These are phyloP conservation scores for Pinus taeda DNA, from an alignment of 75 land plant genomes.

Conservation along the genomic window DNA sequence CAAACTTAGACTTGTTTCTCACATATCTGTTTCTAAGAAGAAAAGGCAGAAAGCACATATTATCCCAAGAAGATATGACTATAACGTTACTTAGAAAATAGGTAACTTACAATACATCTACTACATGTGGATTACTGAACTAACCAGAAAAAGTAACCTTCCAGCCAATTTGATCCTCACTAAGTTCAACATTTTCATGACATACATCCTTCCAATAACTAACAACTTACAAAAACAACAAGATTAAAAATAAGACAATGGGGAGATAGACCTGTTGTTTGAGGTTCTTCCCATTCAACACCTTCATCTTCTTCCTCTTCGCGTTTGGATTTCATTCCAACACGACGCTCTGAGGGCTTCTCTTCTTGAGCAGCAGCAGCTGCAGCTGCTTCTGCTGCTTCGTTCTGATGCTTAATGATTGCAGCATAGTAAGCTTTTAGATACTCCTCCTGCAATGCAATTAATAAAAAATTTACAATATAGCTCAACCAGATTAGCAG, in stretches of 20 bases:
- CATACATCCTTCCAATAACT: neutral
- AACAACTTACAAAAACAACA: neutral
- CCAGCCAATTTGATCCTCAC: neutral
- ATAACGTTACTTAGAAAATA: neutral
- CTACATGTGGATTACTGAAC: neutral
- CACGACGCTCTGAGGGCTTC: constrained; percentile 37
- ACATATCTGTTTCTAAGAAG: no score
- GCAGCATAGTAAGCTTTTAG: constrained; percentile 86
- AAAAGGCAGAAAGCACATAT: neutral
- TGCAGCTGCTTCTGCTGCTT: constrained; percentile 12
- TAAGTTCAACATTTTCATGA: neutral
- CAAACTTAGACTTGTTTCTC: no score
- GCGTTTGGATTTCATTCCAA: constrained; percentile 64
- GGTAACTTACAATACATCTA: neutral
- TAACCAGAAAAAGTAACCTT: neutral
- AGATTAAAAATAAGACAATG: neutral
- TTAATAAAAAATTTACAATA: neutral
- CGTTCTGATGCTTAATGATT: constrained; percentile 45
- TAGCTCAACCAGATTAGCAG: neutral
- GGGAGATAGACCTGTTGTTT: constrained; percentile 35
- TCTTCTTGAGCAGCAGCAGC: constrained; percentile 20
- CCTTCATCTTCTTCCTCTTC: constrained; percentile 67
- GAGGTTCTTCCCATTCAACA: constrained; percentile 83
- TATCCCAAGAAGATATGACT: neutral
- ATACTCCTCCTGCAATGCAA: constrained; percentile 68